A percentile compares a stretch with the other conserved stretches of the same genome.
Evolutionary conservation across 1,284 basidiomycete species (phyloP).

Genomic region (Sanghuangporus sanghuang): DNA sequence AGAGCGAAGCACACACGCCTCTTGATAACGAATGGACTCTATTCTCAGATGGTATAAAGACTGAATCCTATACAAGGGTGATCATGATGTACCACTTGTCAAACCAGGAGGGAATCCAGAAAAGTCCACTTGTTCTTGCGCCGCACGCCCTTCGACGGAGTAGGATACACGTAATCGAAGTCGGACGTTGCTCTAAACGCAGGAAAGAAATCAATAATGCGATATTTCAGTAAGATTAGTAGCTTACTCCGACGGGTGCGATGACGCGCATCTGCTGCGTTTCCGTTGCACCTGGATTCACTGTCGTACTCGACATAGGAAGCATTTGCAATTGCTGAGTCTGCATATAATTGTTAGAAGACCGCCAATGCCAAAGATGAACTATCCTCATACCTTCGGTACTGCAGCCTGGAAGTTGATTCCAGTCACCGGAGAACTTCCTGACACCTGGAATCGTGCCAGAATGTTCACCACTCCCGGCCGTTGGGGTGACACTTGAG

Average conservation of each 20-base stretch:
- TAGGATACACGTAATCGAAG: conserved; percentile 85
- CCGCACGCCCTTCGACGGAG: conserved; percentile 55
- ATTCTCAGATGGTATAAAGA: not conserved
- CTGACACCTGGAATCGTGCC: conserved; percentile 78
- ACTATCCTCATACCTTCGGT: conserved; percentile 66
- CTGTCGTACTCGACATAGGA: conserved; percentile 85
- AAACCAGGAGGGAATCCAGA: conserved; percentile 81
- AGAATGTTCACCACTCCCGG: conserved; percentile 89
- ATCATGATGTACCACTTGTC: conserved; percentile 41
- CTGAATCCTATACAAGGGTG: not conserved
- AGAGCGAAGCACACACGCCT: no score
- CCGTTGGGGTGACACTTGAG: conserved; percentile 71
- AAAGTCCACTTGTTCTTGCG: conserved; percentile 96
- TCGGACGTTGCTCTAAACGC: conserved; percentile 69
- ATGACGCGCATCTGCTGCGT: conserved; percentile 95
- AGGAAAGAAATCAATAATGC: not conserved
- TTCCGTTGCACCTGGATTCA: conserved; percentile 77
- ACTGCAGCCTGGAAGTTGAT: conserved; percentile 98
- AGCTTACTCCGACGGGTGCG: conserved; percentile 80
- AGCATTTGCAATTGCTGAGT: conserved; percentile 98
- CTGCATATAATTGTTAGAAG: conserved; percentile 35
- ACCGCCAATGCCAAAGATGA: not conserved
- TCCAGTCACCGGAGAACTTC: conserved; percentile 44
- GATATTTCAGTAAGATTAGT: not conserved
- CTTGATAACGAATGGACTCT: not conserved